Evolutionary conservation across 1,139 yeast species (phyloP), one percentile per base, ranked within the genome.

Genomic region (Debaryomycetaceae sp.): DNA sequence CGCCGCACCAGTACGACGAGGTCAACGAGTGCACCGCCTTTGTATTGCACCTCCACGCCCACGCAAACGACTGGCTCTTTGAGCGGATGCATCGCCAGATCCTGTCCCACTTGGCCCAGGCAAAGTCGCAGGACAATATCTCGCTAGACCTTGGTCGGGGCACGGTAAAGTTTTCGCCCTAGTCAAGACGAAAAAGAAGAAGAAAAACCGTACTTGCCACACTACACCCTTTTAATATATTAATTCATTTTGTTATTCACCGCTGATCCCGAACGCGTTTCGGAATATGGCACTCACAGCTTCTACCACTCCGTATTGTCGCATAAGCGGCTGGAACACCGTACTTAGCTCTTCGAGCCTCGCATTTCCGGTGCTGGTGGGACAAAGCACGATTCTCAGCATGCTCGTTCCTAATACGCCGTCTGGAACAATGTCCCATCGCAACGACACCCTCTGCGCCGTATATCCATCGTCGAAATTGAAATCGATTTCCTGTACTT

Each of bases 1-100:
- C 68, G 2, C 37, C 48, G 3, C 56, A 60, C 31, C 68, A 62
- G 34, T 63, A 44, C 37, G 55, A 62, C 33, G 37, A 43, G 18
- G 47, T 45, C 23, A 58, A 57, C 34, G 67, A 63, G 32, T 53
- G 48, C 29, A 46, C 47, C 25, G 38, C 45, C 13, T 61, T 48
- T 33, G 41, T 51, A 11, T 39, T 49, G 29, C 53, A 51, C 33
- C 42, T 62, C 33, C 37, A 51, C 8, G 44, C 53, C 5, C 47
- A 44, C 29, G 44, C 51, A 19, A 51, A 49, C 31, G 54, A 49
- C 19, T 53, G 55, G 55, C 40, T 53, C 22, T 25, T 41, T 15
- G 33, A 31, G 25, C 27, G 34, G 15, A 11, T 36, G n/a, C 25
- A 28, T 18, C 20, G 20, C 20, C 20, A 18, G 20, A 18, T 18